These are phyloP conservation scores for Cercospora zeina DNA, from an alignment of 2,329 filamentous ascomycete genomes.

Conservation along the genomic window DNA sequence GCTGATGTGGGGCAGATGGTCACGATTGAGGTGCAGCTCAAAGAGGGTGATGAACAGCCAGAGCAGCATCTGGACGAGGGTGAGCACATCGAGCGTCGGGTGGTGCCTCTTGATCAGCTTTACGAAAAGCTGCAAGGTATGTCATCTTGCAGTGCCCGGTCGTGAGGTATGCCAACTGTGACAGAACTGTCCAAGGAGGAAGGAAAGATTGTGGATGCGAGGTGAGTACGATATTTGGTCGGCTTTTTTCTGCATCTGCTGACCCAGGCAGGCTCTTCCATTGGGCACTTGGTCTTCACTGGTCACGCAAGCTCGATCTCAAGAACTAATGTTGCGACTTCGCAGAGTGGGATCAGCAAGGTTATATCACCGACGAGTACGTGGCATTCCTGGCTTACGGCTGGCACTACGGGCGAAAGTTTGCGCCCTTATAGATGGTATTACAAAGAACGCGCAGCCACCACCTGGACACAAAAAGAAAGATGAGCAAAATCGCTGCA, in stretches of 20 bases:
- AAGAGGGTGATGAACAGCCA: conserved; percentile 53
- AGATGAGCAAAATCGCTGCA: background rate
- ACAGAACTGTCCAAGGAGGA: conserved; percentile 46
- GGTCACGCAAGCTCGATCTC: conserved; percentile 36
- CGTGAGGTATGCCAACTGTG: conserved; percentile 28
- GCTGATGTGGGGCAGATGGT: conserved; percentile 45
- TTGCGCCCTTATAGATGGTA: conserved; percentile 5
- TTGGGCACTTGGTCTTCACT: conserved; percentile 60
- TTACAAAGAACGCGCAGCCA: background rate
- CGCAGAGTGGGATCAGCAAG: conserved; percentile 36
- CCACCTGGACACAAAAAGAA: background rate
- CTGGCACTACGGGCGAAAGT: conserved; percentile 34
- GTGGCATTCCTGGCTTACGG: conserved; percentile 39
- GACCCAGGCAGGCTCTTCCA: conserved; percentile 56
- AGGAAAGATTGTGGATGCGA: conserved; percentile 56
- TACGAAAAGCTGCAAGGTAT: conserved; percentile 55
- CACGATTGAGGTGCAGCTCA: conserved; percentile 59
- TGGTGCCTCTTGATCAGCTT: conserved; percentile 58
- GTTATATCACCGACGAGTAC: conserved; percentile 38
- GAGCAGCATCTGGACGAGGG: conserved; percentile 62
- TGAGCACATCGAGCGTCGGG: conserved; percentile 61
- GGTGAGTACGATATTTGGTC: conserved; percentile 28
- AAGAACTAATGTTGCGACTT: conserved; percentile 32
- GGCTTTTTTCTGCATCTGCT: conserved; percentile 3
- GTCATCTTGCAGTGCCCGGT: background rate